Evolutionary conservation across 805 yeast species (phyloP).

Genomic region (Metschnikowia shivogae): DNA sequence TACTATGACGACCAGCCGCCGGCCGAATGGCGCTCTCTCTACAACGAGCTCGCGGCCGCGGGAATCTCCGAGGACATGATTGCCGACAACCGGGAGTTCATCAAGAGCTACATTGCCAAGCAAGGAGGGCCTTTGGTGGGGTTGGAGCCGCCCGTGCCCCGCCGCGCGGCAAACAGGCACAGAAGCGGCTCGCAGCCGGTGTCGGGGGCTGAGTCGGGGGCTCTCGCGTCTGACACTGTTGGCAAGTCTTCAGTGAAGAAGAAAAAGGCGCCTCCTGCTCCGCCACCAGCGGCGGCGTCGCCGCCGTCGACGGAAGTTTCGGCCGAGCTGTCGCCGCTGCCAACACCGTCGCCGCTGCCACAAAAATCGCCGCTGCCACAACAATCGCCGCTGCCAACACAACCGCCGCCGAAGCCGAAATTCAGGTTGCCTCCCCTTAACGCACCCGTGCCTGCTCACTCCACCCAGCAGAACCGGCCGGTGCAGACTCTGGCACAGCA

Average conservation of each 20-base stretch:
- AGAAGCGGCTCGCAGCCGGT: too few relatives aligned
- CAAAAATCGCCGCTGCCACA: conserved; percentile 8
- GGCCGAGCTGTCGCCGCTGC: conserved; percentile 5
- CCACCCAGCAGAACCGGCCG: background rate
- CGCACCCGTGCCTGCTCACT: conserved; percentile 6
- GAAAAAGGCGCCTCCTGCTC: conserved; percentile 18
- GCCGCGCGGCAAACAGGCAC: conserved; percentile 21
- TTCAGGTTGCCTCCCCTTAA: conserved; percentile 12
- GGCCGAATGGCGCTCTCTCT: conserved; percentile 76
- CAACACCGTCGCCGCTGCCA: conserved; percentile 5
- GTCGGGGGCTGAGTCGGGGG: too few relatives aligned
- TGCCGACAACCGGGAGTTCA: conserved; percentile 78
- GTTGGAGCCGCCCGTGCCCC: conserved; percentile 78
- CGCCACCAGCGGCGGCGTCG: conserved; percentile 12
- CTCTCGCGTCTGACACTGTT: too few relatives aligned
- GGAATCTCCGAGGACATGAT: conserved; percentile 88
- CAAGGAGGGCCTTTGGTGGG: conserved; percentile 81
- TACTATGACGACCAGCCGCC: conserved; percentile 81
- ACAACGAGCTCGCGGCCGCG: conserved; percentile 65
- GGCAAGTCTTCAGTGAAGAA: conserved; percentile 6
- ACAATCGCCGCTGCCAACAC: conserved; percentile 3
- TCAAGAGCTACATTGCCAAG: conserved; percentile 68
- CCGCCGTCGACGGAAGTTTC: background rate
- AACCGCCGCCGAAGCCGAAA: conserved; percentile 2
- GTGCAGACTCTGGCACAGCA: background rate